Conservation (phyloP, 2,329 filamentous ascomycete species). For the Saccharata proteae region DNA sequence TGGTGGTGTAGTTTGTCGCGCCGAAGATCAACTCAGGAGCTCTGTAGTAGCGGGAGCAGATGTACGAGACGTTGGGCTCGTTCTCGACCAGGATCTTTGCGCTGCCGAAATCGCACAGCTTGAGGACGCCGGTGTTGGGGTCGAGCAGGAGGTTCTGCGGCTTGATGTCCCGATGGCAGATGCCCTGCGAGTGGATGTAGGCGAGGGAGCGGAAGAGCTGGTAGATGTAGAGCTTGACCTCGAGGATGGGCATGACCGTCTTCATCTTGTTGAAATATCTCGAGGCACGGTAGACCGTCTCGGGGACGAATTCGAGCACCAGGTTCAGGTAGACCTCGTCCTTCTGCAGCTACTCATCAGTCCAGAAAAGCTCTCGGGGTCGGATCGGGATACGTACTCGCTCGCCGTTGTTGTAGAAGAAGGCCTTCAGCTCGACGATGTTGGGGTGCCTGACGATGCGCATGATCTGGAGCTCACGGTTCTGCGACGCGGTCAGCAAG, state of each 20-base stretch:
- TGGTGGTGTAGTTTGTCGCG: conserved; percentile 98
- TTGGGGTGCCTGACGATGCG: conserved; percentile 97
- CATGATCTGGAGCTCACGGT: conserved; percentile 99
- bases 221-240: conserved; percentile 99
- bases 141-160: conserved; percentile 94
- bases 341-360: conserved; percentile 37
- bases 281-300: conserved; percentile 95
- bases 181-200: conserved; percentile 98
- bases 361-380: conserved; percentile 7
- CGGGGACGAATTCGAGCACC: conserved; percentile 94
- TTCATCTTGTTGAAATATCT: conserved; percentile 99
- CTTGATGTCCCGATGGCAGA: conserved; percentile 98
- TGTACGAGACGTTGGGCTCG: conserved; percentile 98
- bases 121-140: conserved; percentile 79
- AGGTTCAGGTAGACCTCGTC: conserved; percentile 98
- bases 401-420: conserved; percentile 99
- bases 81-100: conserved; percentile 98
- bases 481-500: conserved; percentile 44
- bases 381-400: conserved; percentile 50
- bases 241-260: conserved; percentile 96
- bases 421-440: conserved; percentile 96
- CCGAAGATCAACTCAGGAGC: conserved; percentile 97
- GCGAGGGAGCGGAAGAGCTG: conserved; percentile 96
- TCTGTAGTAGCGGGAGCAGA: conserved; percentile 97
- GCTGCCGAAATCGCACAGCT: conserved; percentile 97